Evolutionary conservation across 169 alveolate genomes (phyloP).

Genomic region (Cryptosporidium sp.): DNA sequence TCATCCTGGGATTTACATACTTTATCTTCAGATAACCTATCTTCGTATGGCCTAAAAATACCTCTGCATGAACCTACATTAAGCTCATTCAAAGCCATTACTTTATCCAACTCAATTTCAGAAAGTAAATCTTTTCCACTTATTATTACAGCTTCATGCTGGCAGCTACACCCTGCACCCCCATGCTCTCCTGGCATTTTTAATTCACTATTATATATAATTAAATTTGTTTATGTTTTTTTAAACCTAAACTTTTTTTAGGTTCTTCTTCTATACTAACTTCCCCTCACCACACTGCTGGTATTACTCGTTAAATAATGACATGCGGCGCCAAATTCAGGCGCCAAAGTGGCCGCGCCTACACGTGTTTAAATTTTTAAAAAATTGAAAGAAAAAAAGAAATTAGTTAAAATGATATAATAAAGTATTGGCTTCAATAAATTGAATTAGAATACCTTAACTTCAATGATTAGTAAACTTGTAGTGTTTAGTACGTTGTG

Average conservation of each 20-base stretch:
- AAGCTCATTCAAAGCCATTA: constrained; percentile 82
- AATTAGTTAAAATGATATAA: not conserved
- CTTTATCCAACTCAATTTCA: constrained; percentile 80
- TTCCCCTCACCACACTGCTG: not conserved
- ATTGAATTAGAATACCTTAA: not conserved
- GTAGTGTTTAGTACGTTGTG: not conserved
- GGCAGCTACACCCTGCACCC: constrained; percentile 83
- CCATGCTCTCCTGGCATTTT: constrained; percentile 85
- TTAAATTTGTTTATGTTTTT: not conserved
- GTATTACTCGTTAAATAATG: not conserved
- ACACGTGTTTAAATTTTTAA: not conserved
- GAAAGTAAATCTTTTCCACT: constrained; percentile 82
- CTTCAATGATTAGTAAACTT: too few species aligned
- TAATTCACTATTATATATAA: not conserved
- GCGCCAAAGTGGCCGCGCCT: not conserved
- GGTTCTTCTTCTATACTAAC: too few species aligned
- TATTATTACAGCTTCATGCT: constrained; percentile 79
- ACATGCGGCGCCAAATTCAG: not conserved
- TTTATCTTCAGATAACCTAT: constrained; percentile 77
- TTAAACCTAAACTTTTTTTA: not conserved
- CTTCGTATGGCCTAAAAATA: constrained; percentile 80
- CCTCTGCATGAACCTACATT: constrained; percentile 81
- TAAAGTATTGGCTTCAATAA: not conserved
- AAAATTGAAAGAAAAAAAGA: not conserved
- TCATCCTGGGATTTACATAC: constrained; percentile 82